Conservation (phyloP, 2,329 filamentous ascomycete genomes). For the Fusarium pseudoanthophilum region DNA sequence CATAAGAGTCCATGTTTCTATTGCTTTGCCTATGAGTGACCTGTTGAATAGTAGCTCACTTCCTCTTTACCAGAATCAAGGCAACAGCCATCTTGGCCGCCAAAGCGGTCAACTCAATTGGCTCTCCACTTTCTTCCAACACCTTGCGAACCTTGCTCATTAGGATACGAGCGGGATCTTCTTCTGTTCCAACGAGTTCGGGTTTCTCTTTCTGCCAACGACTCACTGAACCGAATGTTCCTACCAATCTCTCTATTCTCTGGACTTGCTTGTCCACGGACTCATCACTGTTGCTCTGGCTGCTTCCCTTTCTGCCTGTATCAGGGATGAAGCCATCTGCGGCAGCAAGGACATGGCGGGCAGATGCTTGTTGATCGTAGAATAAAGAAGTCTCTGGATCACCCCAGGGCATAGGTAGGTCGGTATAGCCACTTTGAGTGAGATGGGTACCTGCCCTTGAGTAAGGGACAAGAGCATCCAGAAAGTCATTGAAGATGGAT, state of each 20-base stretch:
- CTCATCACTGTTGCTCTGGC: accelerated
- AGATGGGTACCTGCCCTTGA: not conserved
- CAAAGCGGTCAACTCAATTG: not conserved
- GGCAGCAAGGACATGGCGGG: not conserved
- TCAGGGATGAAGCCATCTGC: not conserved
- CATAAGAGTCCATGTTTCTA: no score
- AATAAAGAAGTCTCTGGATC: not conserved
- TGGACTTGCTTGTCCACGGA: accelerated
- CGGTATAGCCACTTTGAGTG: not conserved
- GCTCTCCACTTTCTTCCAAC: not conserved
- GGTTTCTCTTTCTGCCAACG: conserved; percentile 12
- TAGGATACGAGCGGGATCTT: not conserved
- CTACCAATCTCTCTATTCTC: not conserved
- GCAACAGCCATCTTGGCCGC: not conserved
- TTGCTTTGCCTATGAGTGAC: accelerated
- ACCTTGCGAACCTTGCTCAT: not conserved
- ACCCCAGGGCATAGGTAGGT: conserved; percentile 13
- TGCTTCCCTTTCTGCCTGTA: accelerated
- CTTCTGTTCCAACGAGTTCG: not conserved
- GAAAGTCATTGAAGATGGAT: not conserved
- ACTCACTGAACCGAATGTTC: not conserved
- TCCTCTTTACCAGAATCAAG: not conserved
- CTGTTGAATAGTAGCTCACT: accelerated
- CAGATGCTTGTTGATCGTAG: not conserved
- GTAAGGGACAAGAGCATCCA: not conserved